A percentile compares a stretch with the other conserved stretches of the same genome.
These are phyloP conservation scores for Eucalyptus regnans DNA, from an alignment of 345 rosid genomes.

Conservation along the genomic window DNA sequence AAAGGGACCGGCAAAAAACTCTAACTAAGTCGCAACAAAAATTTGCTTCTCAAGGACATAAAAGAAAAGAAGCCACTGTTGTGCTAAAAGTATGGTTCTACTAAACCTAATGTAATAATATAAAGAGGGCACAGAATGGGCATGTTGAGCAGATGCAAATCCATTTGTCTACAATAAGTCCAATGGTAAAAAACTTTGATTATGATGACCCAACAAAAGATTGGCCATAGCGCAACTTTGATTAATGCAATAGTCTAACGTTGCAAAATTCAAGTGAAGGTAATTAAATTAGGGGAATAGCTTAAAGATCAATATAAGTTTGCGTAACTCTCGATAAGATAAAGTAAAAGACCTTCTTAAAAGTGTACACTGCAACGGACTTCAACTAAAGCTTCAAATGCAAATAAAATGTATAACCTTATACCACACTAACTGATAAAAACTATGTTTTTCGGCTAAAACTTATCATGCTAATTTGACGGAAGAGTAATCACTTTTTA, in stretches of 20 bases:
- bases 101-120: background rate
- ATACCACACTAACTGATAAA: background rate
- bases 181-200: background rate
- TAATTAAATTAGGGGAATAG: background rate
- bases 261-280: background rate
- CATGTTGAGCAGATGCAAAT: background rate
- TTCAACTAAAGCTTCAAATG: background rate
- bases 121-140: background rate
- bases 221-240: background rate
- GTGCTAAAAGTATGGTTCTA: background rate
- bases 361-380: background rate
- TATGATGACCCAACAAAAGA: background rate
- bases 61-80: background rate
- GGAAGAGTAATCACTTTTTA: background rate
- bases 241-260: background rate
- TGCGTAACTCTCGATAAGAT: background rate
- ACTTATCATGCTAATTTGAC: background rate
- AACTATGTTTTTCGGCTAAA: background rate
- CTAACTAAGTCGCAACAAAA: background rate
- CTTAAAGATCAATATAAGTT: background rate
- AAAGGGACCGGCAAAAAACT: background rate
- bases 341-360: background rate
- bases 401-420: background rate
- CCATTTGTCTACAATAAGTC: background rate
- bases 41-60: background rate